Evolutionary conservation across 257 asterid genomes (phyloP).

Genomic region (Marsdenia floribunda): DNA sequence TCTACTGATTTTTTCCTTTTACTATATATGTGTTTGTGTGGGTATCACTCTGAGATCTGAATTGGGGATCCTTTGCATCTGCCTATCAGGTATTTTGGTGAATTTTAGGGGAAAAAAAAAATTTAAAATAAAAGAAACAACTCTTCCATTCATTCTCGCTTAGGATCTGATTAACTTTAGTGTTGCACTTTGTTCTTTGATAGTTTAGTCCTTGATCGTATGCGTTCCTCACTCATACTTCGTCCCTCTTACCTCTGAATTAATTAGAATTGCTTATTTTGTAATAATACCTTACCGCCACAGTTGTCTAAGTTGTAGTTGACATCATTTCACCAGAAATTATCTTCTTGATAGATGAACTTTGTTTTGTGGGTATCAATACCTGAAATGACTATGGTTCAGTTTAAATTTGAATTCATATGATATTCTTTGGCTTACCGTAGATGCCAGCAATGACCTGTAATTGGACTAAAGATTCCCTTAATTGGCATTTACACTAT

Average conservation of each 20-base stretch:
- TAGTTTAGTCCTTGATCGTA: no score
- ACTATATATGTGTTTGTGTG: background rate
- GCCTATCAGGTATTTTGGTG: background rate
- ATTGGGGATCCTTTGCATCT: background rate
- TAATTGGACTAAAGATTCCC: background rate
- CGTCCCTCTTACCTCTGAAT: no score
- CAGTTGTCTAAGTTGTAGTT: background rate
- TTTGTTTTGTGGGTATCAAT: background rate
- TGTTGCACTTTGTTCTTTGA: no score
- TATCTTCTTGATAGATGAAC: background rate
- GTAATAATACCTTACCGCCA: background rate
- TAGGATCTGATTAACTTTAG: background rate
- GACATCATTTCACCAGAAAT: background rate
- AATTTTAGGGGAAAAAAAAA: background rate
- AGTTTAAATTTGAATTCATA: background rate
- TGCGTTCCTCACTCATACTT: no score
- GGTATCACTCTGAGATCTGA: background rate
- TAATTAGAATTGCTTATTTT: no score
- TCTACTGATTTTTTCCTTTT: background rate
- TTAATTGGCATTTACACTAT: background rate
- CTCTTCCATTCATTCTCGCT: background rate
- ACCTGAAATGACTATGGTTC: background rate
- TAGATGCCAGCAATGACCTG: background rate
- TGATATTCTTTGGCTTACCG: background rate
- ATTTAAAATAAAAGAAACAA: no score